Conservation (phyloP, 75 land plant genomes). For the Cryptomeria japonica region DNA sequence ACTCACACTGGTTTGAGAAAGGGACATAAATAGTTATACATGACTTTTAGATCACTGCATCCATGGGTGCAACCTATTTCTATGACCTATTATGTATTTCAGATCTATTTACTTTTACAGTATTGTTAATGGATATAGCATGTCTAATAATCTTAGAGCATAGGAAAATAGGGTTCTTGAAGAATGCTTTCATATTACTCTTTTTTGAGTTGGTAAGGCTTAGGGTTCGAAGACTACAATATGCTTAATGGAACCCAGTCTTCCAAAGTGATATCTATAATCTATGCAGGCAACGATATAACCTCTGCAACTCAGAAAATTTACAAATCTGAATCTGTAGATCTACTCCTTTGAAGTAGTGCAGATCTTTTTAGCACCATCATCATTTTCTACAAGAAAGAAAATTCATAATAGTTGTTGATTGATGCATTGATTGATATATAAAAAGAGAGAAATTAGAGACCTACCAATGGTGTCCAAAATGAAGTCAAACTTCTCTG, state of each 20-base stretch:
- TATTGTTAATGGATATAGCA: not conserved
- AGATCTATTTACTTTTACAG: too few relatives aligned
- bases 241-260: not conserved
- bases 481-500: slow-evolving; percentile 56
- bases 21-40: not conserved
- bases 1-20: not conserved
- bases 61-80: not conserved
- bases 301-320: not conserved
- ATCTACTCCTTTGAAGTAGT: not conserved
- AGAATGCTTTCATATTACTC: not conserved
- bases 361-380: not conserved
- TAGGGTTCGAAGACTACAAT: not conserved
- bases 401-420: not conserved
- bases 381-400: not conserved
- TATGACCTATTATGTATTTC: not conserved
- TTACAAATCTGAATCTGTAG: not conserved
- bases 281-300: not conserved
- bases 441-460: not conserved
- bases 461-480: slow-evolving; percentile 55
- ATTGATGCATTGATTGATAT: not conserved
- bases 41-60: not conserved
- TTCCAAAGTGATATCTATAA: not conserved
- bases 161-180: too few relatives aligned
- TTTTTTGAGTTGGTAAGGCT: not conserved
- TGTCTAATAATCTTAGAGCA: not conserved